A percentile compares a stretch with the other conserved stretches of the same genome.
These are phyloP conservation scores for Xylariales sp. DNA, from an alignment of 2,329 filamentous ascomycete species.

Conservation along the genomic window DNA sequence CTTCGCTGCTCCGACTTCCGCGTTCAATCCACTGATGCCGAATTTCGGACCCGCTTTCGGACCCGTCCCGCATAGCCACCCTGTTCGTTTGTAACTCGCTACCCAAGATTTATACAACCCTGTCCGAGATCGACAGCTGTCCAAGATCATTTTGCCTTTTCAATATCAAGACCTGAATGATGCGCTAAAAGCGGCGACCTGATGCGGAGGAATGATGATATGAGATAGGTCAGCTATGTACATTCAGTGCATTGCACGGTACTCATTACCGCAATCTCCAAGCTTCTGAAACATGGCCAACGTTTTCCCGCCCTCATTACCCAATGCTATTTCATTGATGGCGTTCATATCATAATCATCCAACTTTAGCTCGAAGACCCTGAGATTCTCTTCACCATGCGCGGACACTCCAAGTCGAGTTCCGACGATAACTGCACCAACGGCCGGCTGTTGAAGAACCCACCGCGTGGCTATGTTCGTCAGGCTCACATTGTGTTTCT, in stretches of 20 bases:
- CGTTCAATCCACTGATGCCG: too few relatives aligned
- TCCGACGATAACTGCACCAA: slow-evolving; percentile 30
- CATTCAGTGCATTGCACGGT: slow-evolving; percentile 12
- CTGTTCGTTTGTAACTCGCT: too few relatives aligned
- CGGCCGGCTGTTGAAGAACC: slow-evolving; percentile 28
- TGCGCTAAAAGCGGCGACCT: neutral
- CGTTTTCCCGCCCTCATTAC: slow-evolving; percentile 12
- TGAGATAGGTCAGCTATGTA: neutral
- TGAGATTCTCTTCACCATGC: slow-evolving; percentile 23
- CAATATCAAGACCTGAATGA: too few relatives aligned
- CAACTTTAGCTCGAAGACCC: slow-evolving; percentile 21
- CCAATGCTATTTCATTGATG: slow-evolving; percentile 21
- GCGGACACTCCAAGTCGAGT: slow-evolving; percentile 25
- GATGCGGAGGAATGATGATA: neutral
- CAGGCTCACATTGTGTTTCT: slow-evolving; percentile 22
- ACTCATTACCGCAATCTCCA: slow-evolving; percentile 30
- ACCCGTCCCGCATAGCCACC: too few relatives aligned
- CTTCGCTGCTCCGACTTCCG: too few relatives aligned
- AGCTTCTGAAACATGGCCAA: slow-evolving; percentile 18
- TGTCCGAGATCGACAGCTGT: too few relatives aligned
- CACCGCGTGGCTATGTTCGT: slow-evolving; percentile 29
- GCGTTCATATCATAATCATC: slow-evolving; percentile 18
- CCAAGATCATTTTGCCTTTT: too few relatives aligned
- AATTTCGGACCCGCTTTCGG: too few relatives aligned
- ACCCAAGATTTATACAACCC: too few relatives aligned